Evolutionary conservation across 2,329 filamentous ascomycete genomes (phyloP).

Genomic region (Alternaria gaisen): DNA sequence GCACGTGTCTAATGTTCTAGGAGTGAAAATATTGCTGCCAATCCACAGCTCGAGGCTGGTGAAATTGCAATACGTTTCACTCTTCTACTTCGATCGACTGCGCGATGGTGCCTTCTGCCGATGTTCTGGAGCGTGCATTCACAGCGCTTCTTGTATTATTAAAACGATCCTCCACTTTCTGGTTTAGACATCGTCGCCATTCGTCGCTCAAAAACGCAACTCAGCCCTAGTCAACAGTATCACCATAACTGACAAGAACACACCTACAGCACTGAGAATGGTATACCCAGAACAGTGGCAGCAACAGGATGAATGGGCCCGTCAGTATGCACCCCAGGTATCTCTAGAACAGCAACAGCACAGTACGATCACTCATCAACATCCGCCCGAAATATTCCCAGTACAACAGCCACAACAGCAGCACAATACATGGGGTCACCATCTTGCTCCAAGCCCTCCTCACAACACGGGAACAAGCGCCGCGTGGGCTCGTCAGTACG

Average conservation of each 20-base stretch:
- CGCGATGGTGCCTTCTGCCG: neutral
- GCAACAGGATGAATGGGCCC: neutral
- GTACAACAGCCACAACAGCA: neutral
- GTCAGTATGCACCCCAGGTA: neutral
- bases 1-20: neutral
- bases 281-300: neutral
- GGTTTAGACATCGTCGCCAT: neutral
- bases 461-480: too few species aligned
- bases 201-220: neutral
- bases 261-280: neutral
- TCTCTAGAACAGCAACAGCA: neutral
- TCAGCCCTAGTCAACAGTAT: neutral
- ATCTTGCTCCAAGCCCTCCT: too few species aligned
- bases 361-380: neutral
- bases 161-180: neutral
- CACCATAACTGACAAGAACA: neutral
- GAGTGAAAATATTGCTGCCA: neutral
- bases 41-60: neutral
- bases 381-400: rapidly evolving
- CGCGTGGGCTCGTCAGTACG: neutral
- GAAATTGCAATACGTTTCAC: neutral
- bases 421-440: too few species aligned
- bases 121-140: neutral
- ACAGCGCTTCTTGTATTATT: neutral
- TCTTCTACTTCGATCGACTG: neutral